Conservation (phyloP, 2,329 filamentous ascomycete genomes). For the Neonectria hederae region DNA sequence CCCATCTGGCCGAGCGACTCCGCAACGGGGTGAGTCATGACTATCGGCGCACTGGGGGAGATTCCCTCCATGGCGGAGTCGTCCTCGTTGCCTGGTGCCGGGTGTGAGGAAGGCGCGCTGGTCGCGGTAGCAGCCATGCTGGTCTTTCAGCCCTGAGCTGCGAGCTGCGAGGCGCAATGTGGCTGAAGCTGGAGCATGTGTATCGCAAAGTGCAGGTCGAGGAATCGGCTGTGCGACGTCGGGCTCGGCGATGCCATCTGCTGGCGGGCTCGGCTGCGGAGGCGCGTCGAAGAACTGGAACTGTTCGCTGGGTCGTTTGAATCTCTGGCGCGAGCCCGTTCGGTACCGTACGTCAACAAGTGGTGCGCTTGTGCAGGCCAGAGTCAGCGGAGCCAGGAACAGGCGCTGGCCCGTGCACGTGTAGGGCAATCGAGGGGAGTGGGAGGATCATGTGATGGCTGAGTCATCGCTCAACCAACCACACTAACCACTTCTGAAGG, state of each 20-base stretch:
- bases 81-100: conserved; percentile 31
- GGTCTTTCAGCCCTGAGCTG: conserved; percentile 4
- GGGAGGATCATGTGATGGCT: conserved; percentile 29
- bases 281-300: conserved; percentile 10
- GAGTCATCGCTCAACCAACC: conserved; percentile 16
- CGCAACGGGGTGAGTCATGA: conserved; percentile 40
- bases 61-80: conserved; percentile 39
- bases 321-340: conserved; percentile 16
- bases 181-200: conserved; percentile 11
- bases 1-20: conserved; percentile 45
- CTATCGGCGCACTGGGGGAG: conserved; percentile 42
- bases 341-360: conserved; percentile 34
- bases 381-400: conserved; percentile 27
- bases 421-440: conserved; percentile 10
- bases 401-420: conserved; percentile 27
- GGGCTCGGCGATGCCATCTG: conserved; percentile 30
- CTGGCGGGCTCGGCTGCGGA: conserved; percentile 17
- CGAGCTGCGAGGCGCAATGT: conserved; percentile 13
- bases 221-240: conserved; percentile 5
- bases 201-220: conserved; percentile 14
- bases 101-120: conserved; percentile 41
- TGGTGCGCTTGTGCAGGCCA: conserved; percentile 23
- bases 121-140: conserved; percentile 9
- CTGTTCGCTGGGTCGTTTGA: conserved; percentile 26
- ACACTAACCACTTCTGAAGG: neutral